phyloP scores from a whole-genome alignment of 345 rosid genomes.

The Cardamine resedifolia region DNA sequence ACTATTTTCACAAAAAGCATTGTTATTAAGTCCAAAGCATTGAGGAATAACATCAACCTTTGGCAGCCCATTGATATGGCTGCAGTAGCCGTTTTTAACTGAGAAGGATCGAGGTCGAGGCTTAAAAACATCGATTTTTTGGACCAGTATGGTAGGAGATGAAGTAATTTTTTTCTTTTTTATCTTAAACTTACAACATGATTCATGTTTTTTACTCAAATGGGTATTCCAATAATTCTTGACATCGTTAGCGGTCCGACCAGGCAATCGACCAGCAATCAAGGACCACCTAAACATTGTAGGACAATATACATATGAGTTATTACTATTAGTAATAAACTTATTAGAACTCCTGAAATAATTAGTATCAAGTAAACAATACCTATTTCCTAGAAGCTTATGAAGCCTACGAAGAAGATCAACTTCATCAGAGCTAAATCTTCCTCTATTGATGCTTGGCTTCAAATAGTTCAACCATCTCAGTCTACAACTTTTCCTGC shows the following conservation, averaged over 20 bases:
- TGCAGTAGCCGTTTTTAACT: not conserved
- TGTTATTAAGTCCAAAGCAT: not conserved
- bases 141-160: not conserved
- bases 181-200: conserved; percentile 6
- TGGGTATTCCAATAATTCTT: conserved; percentile 61
- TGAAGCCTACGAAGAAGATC: conserved; percentile 60
- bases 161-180: conserved; percentile 11
- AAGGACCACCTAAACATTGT: conserved; percentile 46
- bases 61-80: not conserved
- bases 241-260: conserved; percentile 55
- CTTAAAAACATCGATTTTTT: conserved; percentile 21
- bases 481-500: conserved; percentile 61
- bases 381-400: conserved; percentile 61
- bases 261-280: conserved; percentile 57
- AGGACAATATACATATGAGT: not conserved
- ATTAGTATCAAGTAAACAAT: not conserved
- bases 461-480: conserved; percentile 64
- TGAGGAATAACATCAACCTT: conserved; percentile 11
- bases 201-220: conserved; percentile 44
- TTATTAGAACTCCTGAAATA: not conserved
- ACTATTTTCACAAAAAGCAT: conserved; percentile 3
- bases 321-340: not conserved
- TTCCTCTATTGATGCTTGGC: conserved; percentile 55
- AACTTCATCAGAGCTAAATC: conserved; percentile 51
- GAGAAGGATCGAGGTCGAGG: conserved; percentile 39